Percentiles rank a stretch among this genome's conserved stretches.
Evolutionary conservation across 352 stramenopile genomes (phyloP).

Genomic region (Phytopythium helicoides): DNA sequence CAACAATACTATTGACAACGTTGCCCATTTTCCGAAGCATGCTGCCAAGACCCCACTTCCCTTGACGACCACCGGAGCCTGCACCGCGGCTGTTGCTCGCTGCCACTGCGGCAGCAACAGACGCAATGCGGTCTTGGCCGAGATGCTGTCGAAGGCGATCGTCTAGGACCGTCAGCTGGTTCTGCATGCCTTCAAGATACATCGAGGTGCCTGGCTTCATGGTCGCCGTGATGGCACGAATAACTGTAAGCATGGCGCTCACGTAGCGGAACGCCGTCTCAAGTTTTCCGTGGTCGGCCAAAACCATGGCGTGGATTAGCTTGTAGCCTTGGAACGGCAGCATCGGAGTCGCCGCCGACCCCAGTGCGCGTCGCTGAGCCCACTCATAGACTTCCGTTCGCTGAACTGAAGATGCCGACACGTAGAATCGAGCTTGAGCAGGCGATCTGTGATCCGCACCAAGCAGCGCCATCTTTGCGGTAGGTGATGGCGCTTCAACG

Average conservation of each 20-base stretch:
- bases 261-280: constrained; percentile 88
- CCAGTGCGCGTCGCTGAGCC: constrained; percentile 64
- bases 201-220: constrained; percentile 84
- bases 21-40: constrained; percentile 86
- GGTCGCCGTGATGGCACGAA: constrained; percentile 66
- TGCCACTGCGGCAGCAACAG: constrained; percentile 36
- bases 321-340: constrained; percentile 90
- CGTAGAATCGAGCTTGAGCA: constrained; percentile 77
- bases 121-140: constrained; percentile 70
- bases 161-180: constrained; percentile 83
- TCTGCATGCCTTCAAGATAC: constrained; percentile 88
- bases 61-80: constrained; percentile 39
- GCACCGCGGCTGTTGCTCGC: constrained; percentile 15
- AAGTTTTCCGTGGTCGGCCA: constrained; percentile 81
- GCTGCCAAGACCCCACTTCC: constrained; percentile 79
- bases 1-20: constrained; percentile 83
- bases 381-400: constrained; percentile 87
- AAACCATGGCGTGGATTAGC: constrained; percentile 84
- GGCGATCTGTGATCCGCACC: constrained; percentile 72
- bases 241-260: constrained; percentile 77
- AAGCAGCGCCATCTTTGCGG: constrained; percentile 77
- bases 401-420: constrained; percentile 72
- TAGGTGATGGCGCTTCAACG: constrained; percentile 74
- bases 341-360: constrained; percentile 44
- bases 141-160: constrained; percentile 85